Conservation (phyloP, 352 stramenopile genomes). For the Blastocystis sp. region DNA sequence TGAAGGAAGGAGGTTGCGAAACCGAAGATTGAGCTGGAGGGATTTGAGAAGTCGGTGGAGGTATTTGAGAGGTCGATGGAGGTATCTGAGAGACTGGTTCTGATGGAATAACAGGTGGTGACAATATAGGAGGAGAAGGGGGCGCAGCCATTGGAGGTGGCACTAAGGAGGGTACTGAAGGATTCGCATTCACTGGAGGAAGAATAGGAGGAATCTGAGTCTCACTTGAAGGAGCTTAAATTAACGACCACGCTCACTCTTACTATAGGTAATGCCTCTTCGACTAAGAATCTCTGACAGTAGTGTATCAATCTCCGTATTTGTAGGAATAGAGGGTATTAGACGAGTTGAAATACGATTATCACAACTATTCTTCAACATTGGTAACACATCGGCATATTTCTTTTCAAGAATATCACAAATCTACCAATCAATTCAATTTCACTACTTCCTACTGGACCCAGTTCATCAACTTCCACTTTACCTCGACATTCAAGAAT, state of each 20-base stretch:
- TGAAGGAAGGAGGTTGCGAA: no score
- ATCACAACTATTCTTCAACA: slow-evolving; percentile 11
- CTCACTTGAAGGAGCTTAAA: background rate
- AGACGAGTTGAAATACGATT: background rate
- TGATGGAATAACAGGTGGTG: no score
- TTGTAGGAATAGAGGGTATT: background rate
- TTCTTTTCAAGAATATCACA: slow-evolving; percentile 4
- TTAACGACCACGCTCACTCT: background rate
- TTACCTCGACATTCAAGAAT: background rate
- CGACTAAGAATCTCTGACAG: background rate
- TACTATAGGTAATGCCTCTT: background rate
- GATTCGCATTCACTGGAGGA: no score
- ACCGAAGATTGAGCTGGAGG: no score
- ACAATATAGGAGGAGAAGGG: no score
- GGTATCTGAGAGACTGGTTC: no score
- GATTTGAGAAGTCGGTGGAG: no score
- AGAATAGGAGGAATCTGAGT: no score
- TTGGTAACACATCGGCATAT: background rate
- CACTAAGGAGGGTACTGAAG: no score
- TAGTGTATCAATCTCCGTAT: background rate
- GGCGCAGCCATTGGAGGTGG: no score
- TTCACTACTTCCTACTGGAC: background rate
- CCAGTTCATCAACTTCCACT: background rate
- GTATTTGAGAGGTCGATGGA: no score
- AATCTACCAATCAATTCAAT: background rate